phyloP scores from a whole-genome alignment of 73 alveolate genomes.

The Paramecium tetraurelia region DNA sequence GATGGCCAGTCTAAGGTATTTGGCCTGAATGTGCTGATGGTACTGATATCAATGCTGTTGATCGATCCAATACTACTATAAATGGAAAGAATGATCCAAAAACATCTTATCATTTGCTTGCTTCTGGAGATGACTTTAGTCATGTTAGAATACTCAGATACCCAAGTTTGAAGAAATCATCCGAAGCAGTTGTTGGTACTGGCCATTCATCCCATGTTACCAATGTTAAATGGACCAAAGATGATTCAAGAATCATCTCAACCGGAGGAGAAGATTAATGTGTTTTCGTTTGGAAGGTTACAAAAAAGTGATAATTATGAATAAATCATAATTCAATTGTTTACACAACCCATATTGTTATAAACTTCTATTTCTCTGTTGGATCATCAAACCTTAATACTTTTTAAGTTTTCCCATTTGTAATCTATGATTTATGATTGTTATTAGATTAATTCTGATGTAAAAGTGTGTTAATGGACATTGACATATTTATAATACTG shows the following conservation, averaged over 20 bases:
- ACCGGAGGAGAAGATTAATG: conserved; percentile 98
- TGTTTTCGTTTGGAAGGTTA: conserved; percentile 90
- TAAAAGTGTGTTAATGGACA: too few relatives aligned
- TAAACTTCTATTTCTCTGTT: neutral
- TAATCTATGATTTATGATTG: too few relatives aligned
- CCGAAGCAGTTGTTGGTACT: conserved; percentile 72
- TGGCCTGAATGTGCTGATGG: conserved; percentile 94
- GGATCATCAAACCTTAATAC: too few relatives aligned
- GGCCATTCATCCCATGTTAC: conserved; percentile 91
- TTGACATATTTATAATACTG: too few relatives aligned
- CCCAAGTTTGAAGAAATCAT: conserved; percentile 81
- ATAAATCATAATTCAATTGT: neutral
- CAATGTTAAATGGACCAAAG: conserved; percentile 84
- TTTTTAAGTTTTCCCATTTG: too few relatives aligned
- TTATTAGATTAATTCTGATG: too few relatives aligned
- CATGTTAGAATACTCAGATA: conserved; percentile 85
- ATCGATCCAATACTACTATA: conserved; percentile 67
- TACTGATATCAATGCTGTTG: conserved; percentile 89
- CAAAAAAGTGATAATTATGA: conserved; percentile 1
- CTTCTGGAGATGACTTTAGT: conserved; percentile 94
- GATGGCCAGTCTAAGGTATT: conserved; percentile 97
- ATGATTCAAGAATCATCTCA: conserved; percentile 81
- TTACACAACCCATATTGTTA: neutral
- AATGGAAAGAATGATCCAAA: conserved; percentile 62
- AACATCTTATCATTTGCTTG: conserved; percentile 73